Percentiles rank a stretch among this genome's conserved stretches.
Evolutionary conservation across 1,139 yeast genomes (phyloP).

Genomic region (Arxiozyma slooffiae): DNA sequence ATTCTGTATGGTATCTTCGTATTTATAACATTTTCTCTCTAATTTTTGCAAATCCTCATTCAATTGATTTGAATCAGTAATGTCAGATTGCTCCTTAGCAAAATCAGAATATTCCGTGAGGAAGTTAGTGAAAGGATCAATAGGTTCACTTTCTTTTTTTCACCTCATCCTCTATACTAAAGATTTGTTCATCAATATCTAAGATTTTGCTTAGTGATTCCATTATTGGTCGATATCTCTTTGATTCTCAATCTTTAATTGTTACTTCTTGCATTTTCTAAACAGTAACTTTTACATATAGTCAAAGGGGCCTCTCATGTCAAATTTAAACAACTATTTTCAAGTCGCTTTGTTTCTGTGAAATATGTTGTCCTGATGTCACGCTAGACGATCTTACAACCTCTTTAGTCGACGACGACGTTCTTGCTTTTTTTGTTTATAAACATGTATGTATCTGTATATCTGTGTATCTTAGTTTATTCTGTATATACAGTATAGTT

Average conservation of each 20-base stretch:
- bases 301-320: too few species aligned
- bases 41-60: slow-evolving; percentile 14
- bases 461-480: too few species aligned
- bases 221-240: neutral
- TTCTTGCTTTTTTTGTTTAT: too few species aligned
- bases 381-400: too few species aligned
- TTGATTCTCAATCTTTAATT: too few species aligned
- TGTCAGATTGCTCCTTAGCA: neutral
- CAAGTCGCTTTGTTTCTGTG: neutral
- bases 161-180: neutral
- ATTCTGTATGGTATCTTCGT: slow-evolving; percentile 13
- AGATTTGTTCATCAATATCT: neutral
- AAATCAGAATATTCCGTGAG: slow-evolving; percentile 4
- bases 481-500: too few species aligned
- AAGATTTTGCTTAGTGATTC: neutral
- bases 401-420: too few species aligned
- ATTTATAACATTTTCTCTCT: slow-evolving; percentile 13
- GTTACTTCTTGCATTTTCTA: too few species aligned
- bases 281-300: neutral
- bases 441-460: too few species aligned
- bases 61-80: slow-evolving; percentile 5
- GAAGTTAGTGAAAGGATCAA: slow-evolving; percentile 5
- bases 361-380: too few species aligned
- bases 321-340: neutral
- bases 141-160: neutral